These are phyloP conservation scores for Vigna reflexopilosa DNA, from an alignment of 306 rosid genomes.

Conservation along the genomic window DNA sequence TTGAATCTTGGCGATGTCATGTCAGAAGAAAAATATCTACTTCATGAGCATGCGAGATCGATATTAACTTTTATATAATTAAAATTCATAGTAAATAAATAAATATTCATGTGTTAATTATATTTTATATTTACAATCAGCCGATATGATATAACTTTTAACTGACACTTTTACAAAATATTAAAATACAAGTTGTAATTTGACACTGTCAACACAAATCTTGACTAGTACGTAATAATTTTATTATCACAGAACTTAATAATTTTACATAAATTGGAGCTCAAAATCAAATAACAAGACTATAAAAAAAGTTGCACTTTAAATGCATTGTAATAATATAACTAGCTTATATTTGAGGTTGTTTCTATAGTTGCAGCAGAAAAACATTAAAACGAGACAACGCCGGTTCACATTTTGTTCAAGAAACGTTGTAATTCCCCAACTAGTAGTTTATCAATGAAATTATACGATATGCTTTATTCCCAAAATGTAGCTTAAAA, in stretches of 20 bases:
- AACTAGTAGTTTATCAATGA: slow-evolving; percentile 33
- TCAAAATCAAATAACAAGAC: neutral
- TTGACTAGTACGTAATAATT: neutral
- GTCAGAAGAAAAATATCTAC: no score
- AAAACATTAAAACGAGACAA: neutral
- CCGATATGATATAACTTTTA: neutral
- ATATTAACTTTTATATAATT: neutral
- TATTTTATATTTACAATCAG: neutral
- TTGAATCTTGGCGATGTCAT: no score
- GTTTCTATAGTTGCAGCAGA: no score
- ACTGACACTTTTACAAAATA: neutral
- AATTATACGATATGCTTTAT: neutral
- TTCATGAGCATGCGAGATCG: no score
- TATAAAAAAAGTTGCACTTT: neutral
- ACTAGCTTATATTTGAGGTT: no score
- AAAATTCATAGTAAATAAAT: neutral
- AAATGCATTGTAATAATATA: no score
- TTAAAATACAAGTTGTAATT: neutral
- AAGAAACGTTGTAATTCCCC: slow-evolving; percentile 3
- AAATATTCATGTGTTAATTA: neutral
- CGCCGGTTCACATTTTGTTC: neutral
- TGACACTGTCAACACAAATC: neutral
- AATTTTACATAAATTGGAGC: neutral
- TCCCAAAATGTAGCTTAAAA: no score
- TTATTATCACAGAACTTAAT: neutral